Base-by-base conservation (phyloP, 2,329 filamentous ascomycete species). In the Colletotrichum liaoningense region DNA sequence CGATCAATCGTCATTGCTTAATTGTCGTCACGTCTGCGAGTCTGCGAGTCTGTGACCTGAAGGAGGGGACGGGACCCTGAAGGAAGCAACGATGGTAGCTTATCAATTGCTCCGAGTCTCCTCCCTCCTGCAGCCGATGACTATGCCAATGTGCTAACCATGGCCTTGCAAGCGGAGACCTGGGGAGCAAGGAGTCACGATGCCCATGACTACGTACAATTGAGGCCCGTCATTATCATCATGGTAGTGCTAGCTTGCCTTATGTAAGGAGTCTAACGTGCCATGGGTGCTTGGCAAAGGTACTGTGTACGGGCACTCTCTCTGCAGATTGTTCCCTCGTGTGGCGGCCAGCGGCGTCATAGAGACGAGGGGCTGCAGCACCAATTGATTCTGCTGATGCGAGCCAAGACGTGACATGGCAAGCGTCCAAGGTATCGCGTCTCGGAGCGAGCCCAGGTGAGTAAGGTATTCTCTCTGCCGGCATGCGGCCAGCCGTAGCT, bases 281-380 rank as follows among this genome's bases (percentile, higher is more conserved):
- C 42, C 19, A 26, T 22, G 19, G 16, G 11, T 49, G 5, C 4
- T 24, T 28, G 30, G 16, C 33, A 11, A 19, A 63, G n/a, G 9
- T 26, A 46, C 35, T 22, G n/a, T n/a, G n/a, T n/a, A n/a, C n/a
- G n/a, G n/a, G n/a, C n/a, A n/a, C n/a, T n/a, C n/a, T n/a, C n/a
- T n/a, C n/a, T n/a, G 63, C 38, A 46, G 30, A 35, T 46, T 33
- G 52, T 28, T 28, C 28, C 28, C 59, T 46, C 28, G 9, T 56
- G 60, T 66, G 70, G 60, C 56, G 65, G 67, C 60, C 62, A 42
- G 67, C 67, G 67, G 70, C 70, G 67, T 70, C 67, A 70, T 73
- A 49, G 70, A 62, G 60, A 52, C 70, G 70, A 70, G 67, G 67
- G 67, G 60, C 38, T 66, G 60, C 67, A 56, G 70, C 70, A 70